Base-by-base conservation (phyloP, 23 red algal genomes). In the Agarophyton chilense region DNA sequence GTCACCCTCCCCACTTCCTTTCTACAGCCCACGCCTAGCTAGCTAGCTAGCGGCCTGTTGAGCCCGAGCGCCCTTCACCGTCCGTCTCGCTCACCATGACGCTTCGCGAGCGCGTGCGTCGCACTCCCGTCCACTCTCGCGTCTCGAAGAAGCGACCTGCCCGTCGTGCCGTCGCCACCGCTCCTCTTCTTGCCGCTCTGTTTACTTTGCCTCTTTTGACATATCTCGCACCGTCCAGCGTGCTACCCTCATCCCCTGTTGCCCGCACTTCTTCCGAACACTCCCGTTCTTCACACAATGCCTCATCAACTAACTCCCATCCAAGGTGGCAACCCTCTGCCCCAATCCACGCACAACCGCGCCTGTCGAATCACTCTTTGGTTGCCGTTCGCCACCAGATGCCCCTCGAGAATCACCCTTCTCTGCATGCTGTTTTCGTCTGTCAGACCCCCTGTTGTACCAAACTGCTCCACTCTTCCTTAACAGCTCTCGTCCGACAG, bases 391-490 rank as follows among this genome's bases (percentile, higher is more conserved):
- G 68, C 17, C 40, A 43, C 21, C 68, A 26, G 21, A 43, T 74
- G 4, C 68, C 68, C 13, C 33, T 21, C n/a, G 21, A 49, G 3
- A 49, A 74, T 18, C 68, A 19, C 10, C 68, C 68, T 10, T 49
- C 68, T 1, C 41, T 89, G 4, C 85, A 89, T n/a, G 85, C 85
- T 33, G 52, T 89, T 11, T 63, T 89, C 38, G 54, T 89, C 33
- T 89, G 85, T 52, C 49, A 77, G 33, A 42, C 67, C 28, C 46
- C 67, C 24, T 89, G 85, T 49, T 89, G 85, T 64, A 17, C 26
- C 14, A 31, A 65, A 21, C 10, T 50, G 8, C 25, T 89, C 9
- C 32, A 40, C 0, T 34, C 85, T 33, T 44, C 71, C 10, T 18
- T 89, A 17, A 28, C 22, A 6, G 67, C 85, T 13, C 70, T 89